These are phyloP conservation scores for Onygenales sp. DNA, from an alignment of 2,329 filamentous ascomycete genomes.

Conservation along the genomic window DNA sequence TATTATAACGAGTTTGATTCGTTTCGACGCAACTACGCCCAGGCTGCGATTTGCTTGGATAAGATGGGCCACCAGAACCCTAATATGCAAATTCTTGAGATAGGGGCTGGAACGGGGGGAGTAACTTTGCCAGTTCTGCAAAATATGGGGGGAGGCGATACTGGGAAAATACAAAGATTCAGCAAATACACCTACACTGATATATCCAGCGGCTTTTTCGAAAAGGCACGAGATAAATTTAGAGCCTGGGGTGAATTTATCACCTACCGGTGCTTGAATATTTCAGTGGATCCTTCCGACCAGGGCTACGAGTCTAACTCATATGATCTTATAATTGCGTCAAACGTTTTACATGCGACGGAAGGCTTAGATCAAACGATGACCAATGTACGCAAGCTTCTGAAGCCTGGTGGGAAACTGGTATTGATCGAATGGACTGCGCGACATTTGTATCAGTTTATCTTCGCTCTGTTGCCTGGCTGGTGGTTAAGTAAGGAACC, in stretches of 20 bases:
- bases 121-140: background rate
- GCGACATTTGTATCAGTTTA: constrained; percentile 18
- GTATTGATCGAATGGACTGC: constrained; percentile 29
- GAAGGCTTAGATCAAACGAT: constrained; percentile 14
- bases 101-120: constrained; percentile 7
- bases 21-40: constrained; percentile 13
- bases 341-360: constrained; percentile 31
- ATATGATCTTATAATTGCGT: constrained; percentile 26
- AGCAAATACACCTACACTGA: constrained; percentile 13
- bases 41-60: constrained; percentile 15
- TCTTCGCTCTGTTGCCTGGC: constrained; percentile 17
- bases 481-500: constrained; percentile 19
- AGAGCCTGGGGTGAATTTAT: constrained; percentile 9
- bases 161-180: background rate
- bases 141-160: background rate
- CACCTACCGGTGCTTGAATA: constrained; percentile 19
- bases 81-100: constrained; percentile 18
- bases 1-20: constrained; percentile 16
- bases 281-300: constrained; percentile 17
- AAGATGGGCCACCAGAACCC: constrained; percentile 20
- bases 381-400: constrained; percentile 21
- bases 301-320: constrained; percentile 23
- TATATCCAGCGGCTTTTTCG: constrained; percentile 12
- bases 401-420: constrained; percentile 35
- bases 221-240: constrained; percentile 6